Conservation (phyloP, 1,139 yeast species). For the Protomyces lactucae-debilis region DNA sequence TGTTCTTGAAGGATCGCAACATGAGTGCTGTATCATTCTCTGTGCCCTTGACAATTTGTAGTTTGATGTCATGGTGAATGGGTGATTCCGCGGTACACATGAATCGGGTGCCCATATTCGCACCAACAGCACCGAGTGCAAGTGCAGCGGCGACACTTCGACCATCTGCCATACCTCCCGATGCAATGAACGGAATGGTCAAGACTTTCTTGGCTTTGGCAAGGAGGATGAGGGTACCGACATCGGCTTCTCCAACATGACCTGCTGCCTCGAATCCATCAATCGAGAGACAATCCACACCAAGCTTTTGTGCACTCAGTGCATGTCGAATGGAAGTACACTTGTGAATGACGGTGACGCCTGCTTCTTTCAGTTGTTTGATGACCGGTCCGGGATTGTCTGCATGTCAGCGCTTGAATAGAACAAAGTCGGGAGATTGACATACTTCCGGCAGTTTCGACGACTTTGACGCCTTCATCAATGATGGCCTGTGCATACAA, state of each 20-base stretch:
- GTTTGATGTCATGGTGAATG: constrained; percentile 38
- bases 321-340: constrained; percentile 40
- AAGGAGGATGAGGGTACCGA: constrained; percentile 38
- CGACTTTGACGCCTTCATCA: constrained; percentile 40
- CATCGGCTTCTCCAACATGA: constrained; percentile 42
- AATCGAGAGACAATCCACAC: constrained; percentile 40
- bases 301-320: constrained; percentile 38
- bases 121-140: constrained; percentile 40
- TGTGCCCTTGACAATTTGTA: constrained; percentile 37
- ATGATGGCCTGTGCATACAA: constrained; percentile 40
- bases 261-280: constrained; percentile 43
- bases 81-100: constrained; percentile 41
- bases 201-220: constrained; percentile 37
- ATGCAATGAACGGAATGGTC: constrained; percentile 39
- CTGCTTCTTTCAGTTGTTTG: constrained; percentile 35
- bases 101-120: constrained; percentile 42
- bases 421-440: not conserved
- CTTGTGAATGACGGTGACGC: constrained; percentile 39
- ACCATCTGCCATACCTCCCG: constrained; percentile 42
- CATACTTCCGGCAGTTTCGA: constrained; percentile 39
- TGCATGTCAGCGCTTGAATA: not conserved
- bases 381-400: constrained; percentile 36
- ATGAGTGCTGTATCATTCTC: constrained; percentile 39
- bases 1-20: constrained; percentile 38
- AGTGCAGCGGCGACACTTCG: constrained; percentile 41